These are phyloP conservation scores for Nicotiana tomentosiformis DNA, from an alignment of 257 asterid genomes.

Conservation along the genomic window DNA sequence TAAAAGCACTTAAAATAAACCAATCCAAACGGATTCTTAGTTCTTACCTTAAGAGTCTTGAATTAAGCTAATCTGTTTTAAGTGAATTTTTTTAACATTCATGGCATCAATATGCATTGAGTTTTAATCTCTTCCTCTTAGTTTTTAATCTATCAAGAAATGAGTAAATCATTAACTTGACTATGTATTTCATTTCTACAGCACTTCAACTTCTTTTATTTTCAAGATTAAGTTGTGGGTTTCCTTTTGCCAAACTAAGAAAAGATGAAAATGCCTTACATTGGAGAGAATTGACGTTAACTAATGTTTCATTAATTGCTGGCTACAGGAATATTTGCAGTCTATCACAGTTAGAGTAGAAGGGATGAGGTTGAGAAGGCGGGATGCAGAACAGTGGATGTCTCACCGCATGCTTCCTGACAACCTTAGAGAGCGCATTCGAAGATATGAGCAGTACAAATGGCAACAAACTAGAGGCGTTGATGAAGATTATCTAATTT, in stretches of 20 bases:
- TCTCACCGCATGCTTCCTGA: conserved; percentile 39
- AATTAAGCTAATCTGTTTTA: neutral
- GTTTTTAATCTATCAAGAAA: neutral
- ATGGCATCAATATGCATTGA: neutral
- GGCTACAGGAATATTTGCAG: conserved; percentile 29
- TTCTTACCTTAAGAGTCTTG: neutral
- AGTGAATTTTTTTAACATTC: neutral
- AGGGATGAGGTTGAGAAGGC: conserved; percentile 36
- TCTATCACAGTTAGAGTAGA: conserved; percentile 36
- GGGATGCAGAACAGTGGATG: conserved; percentile 40
- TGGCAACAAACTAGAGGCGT: conserved; percentile 76
- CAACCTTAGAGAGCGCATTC: conserved; percentile 22
- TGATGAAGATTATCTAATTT: conserved; percentile 47
- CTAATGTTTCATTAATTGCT: neutral
- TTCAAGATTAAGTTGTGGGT: neutral
- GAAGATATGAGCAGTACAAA: conserved; percentile 33
- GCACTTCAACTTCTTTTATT: neutral
- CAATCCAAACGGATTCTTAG: too few species aligned
- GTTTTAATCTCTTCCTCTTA: neutral
- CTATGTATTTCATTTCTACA: neutral
- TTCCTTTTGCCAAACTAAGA: neutral
- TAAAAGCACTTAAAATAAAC: too few species aligned
- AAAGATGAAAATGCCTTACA: neutral
- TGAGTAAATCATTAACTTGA: neutral
- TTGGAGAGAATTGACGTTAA: neutral